These are phyloP conservation scores for Colletotrichum sp. DNA, from an alignment of 2,329 filamentous ascomycete genomes.

Conservation along the genomic window DNA sequence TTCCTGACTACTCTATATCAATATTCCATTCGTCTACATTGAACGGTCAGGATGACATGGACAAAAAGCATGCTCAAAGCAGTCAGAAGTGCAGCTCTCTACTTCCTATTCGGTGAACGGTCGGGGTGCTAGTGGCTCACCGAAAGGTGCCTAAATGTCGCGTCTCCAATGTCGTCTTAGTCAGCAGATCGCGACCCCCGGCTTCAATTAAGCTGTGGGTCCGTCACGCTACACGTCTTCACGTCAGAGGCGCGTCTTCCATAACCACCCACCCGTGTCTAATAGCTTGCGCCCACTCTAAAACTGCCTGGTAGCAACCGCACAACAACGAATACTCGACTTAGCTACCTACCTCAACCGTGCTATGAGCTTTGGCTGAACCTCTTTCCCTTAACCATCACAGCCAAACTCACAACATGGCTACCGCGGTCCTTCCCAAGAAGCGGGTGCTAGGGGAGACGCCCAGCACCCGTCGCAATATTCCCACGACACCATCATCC, in stretches of 20 bases:
- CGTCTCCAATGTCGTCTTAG: neutral
- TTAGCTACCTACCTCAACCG: neutral
- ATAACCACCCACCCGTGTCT: neutral
- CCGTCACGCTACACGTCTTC: slow-evolving; percentile 42
- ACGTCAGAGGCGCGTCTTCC: slow-evolving; percentile 38
- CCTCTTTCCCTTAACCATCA: neutral
- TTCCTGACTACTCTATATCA: too few relatives aligned
- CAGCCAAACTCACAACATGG: slow-evolving; percentile 41
- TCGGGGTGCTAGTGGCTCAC: too few relatives aligned
- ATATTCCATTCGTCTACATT: too few relatives aligned
- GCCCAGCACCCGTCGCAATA: slow-evolving; percentile 68
- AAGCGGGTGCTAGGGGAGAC: slow-evolving; percentile 77
- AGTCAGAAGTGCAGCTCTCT: too few relatives aligned
- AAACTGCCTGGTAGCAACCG: slow-evolving; percentile 7
- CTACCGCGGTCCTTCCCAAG: slow-evolving; percentile 62
- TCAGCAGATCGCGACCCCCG: neutral
- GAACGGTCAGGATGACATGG: too few relatives aligned
- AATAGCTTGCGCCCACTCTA: slow-evolving; percentile 5
- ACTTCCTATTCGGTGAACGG: too few relatives aligned
- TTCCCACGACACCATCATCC: slow-evolving; percentile 59
- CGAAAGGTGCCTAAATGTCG: neutral
- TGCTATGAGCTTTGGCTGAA: slow-evolving; percentile 8
- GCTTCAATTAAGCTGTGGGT: slow-evolving; percentile 31
- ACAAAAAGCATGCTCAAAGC: too few relatives aligned
- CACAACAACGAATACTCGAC: neutral